These are phyloP conservation scores for Penicillium angulare DNA, from an alignment of 495 filamentous ascomycete species.

Conservation along the genomic window DNA sequence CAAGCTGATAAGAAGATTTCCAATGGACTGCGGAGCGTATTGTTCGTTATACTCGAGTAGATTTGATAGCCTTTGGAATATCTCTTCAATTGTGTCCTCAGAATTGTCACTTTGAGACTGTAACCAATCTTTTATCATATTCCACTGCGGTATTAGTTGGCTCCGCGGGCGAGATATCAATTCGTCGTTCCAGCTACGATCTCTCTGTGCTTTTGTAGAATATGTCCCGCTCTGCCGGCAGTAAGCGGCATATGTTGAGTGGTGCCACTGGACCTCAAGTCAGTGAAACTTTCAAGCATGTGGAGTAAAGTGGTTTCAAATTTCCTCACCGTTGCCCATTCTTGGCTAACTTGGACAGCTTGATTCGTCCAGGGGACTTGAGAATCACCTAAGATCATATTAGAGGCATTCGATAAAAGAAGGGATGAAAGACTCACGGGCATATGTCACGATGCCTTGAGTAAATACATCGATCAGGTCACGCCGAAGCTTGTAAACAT, in stretches of 20 bases:
- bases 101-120: not conserved
- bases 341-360: slow-evolving; percentile 10
- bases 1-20: not conserved
- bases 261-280: slow-evolving; percentile 24
- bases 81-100: not conserved
- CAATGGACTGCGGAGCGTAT: not conserved
- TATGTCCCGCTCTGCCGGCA: slow-evolving; percentile 24
- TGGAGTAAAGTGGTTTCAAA: not conserved
- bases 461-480: no score
- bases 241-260: slow-evolving; percentile 22
- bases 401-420: not conserved
- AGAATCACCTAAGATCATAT: slow-evolving; percentile 2
- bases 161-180: not conserved
- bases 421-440: slow-evolving; percentile 4
- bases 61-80: not conserved
- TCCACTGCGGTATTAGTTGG: not conserved
- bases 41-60: not conserved
- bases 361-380: slow-evolving; percentile 3
- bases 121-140: not conserved
- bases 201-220: slow-evolving; percentile 9
- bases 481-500: no score
- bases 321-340: slow-evolving; percentile 22
- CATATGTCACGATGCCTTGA: no score
- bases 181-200: not conserved
- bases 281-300: slow-evolving; percentile 14